Evolutionary conservation across 257 asterid species (phyloP).

Genomic region (Coffea eugenioides): DNA sequence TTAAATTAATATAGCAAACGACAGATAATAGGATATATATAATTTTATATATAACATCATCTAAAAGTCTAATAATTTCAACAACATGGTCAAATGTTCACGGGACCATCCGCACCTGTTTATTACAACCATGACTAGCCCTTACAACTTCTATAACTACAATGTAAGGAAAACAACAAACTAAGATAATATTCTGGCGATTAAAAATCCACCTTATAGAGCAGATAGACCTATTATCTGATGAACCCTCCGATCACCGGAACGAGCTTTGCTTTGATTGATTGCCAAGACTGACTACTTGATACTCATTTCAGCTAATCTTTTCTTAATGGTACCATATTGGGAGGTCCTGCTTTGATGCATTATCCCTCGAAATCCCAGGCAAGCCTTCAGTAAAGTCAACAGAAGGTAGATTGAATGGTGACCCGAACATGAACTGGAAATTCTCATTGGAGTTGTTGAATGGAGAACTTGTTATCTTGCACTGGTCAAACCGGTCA

Average conservation of each 20-base stretch:
- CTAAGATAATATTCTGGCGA: constrained; percentile 23
- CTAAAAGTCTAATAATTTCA: constrained; percentile 30
- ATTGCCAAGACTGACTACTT: constrained; percentile 7
- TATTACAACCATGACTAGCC: constrained; percentile 35
- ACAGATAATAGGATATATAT: constrained; percentile 29
- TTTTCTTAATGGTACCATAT: constrained; percentile 53
- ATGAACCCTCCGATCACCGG: background rate
- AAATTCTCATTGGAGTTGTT: constrained; percentile 38
- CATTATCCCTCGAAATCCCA: constrained; percentile 36
- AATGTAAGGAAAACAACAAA: constrained; percentile 23
- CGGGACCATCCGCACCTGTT: constrained; percentile 26
- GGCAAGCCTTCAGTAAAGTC: constrained; percentile 44
- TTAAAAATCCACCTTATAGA: constrained; percentile 24
- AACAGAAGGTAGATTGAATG: constrained; percentile 37
- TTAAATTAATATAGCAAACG: constrained; percentile 8
- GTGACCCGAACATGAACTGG: constrained; percentile 55
- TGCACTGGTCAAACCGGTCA: constrained; percentile 43
- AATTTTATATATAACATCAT: constrained; percentile 31
- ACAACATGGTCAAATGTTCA: constrained; percentile 31
- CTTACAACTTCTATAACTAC: constrained; percentile 22
- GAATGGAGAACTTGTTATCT: constrained; percentile 40
- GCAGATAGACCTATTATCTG: constrained; percentile 1
- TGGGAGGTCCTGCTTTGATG: constrained; percentile 44
- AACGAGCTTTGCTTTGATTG: constrained; percentile 11
- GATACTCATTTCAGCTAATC: constrained; percentile 1